Evolutionary conservation across 2,329 filamentous ascomycete genomes (phyloP).

Genomic region (Hypoxylon rubiginosum): DNA sequence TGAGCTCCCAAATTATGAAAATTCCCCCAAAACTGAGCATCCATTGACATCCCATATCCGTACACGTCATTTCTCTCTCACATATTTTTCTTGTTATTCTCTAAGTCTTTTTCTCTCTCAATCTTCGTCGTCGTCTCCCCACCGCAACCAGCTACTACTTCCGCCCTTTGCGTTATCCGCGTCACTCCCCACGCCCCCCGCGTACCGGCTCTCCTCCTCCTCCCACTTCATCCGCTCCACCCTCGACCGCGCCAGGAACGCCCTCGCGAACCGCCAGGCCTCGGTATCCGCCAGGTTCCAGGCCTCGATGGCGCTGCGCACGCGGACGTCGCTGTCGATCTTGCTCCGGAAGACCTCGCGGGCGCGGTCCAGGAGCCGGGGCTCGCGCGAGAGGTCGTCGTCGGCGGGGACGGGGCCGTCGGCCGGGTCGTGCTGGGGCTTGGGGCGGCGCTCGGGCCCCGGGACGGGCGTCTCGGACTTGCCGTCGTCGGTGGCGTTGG

Average conservation of each 20-base stretch:
- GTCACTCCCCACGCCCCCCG: conserved; percentile 70
- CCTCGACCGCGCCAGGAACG: conserved; percentile 72
- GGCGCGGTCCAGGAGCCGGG: conserved; percentile 66
- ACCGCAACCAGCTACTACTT: conserved; percentile 47
- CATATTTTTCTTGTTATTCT: background rate
- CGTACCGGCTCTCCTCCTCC: conserved; percentile 75
- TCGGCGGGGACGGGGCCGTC: conserved; percentile 65
- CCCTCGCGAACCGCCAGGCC: conserved; percentile 80
- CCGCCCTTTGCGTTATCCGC: conserved; percentile 54
- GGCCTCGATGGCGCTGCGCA: conserved; percentile 71
- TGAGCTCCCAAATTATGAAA: background rate
- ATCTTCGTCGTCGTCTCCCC: conserved; percentile 53
- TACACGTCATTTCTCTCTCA: conserved; percentile 25
- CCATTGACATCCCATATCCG: conserved; percentile 26
- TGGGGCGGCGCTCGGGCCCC: conserved; percentile 68
- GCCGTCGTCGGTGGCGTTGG: conserved; percentile 63
- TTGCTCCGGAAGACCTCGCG: conserved; percentile 62
- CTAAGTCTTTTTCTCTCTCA: conserved; percentile 6
- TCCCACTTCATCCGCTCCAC: conserved; percentile 78
- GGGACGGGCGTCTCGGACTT: conserved; percentile 70
- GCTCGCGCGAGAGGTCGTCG: conserved; percentile 68
- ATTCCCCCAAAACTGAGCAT: conserved; percentile 10
- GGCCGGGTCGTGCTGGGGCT: conserved; percentile 61
- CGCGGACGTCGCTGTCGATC: conserved; percentile 58
- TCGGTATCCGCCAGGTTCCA: conserved; percentile 82